Conservation (phyloP, 2,329 filamentous ascomycete species). For the Beauveria caledonica region DNA sequence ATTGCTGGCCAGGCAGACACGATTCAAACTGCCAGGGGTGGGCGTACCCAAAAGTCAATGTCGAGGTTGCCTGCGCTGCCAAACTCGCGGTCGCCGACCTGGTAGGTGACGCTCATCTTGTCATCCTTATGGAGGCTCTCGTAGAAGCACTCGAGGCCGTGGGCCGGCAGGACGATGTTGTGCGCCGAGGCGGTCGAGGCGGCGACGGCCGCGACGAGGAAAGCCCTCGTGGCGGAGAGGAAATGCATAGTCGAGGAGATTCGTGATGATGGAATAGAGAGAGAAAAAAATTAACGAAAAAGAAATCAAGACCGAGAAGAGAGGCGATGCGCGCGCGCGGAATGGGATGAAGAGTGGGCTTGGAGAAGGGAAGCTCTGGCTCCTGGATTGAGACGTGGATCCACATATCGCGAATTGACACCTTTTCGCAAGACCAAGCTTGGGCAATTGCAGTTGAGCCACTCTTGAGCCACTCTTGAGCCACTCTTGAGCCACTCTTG, state of each 20-base stretch:
- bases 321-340: not conserved
- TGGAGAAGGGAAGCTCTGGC: constrained; percentile 10
- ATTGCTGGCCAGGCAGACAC: not conserved
- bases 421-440: constrained; percentile 13
- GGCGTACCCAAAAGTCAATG: constrained; percentile 91
- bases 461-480: not conserved
- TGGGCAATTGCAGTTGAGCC: not conserved
- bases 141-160: constrained; percentile 96
- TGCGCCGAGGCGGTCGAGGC: constrained; percentile 64
- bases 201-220: constrained; percentile 32
- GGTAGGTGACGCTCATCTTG: constrained; percentile 97
- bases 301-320: not conserved
- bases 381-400: constrained; percentile 10
- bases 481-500: too few relatives aligned
- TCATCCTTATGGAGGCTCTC: constrained; percentile 88
- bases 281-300: constrained; percentile 3
- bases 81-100: constrained; percentile 94
- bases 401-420: constrained; percentile 15
- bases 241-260: constrained; percentile 31
- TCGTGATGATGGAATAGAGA: not conserved
- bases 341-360: not conserved
- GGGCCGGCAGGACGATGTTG: constrained; percentile 90
- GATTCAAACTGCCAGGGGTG: not conserved
- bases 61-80: constrained; percentile 90
- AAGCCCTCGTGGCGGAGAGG: constrained; percentile 34